phyloP scores from a whole-genome alignment of 1,139 yeast species.

The Blastobotrys apis region DNA sequence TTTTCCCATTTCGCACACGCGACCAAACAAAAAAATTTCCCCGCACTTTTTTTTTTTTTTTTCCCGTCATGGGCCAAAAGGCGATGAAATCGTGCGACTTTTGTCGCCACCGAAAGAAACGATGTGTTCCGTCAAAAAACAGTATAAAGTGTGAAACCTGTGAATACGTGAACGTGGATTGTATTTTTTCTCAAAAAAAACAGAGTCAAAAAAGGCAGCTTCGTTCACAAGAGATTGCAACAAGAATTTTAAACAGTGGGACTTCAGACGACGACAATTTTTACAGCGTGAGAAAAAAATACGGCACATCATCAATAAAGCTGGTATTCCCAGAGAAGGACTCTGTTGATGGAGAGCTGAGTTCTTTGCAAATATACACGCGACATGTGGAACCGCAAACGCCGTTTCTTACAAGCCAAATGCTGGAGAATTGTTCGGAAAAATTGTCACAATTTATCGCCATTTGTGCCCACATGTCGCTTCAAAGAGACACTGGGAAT shows the following conservation, averaged over 20 bases:
- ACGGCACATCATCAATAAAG: not conserved
- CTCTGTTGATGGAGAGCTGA: not conserved
- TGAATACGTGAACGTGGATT: slow-evolving; percentile 8
- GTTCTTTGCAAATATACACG: not conserved
- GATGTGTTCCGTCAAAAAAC: slow-evolving; percentile 1
- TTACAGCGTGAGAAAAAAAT: not conserved
- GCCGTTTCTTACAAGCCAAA: slow-evolving; percentile 1
- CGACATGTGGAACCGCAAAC: slow-evolving; percentile 7
- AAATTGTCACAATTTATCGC: slow-evolving; percentile 5
- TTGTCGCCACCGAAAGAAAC: slow-evolving; percentile 10
- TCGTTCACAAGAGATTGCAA: slow-evolving; percentile 4
- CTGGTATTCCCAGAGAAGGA: not conserved
- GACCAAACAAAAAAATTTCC: too few relatives aligned
- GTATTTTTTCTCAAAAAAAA: slow-evolving; percentile 6
- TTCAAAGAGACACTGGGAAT: not conserved
- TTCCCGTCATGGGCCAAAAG: too few relatives aligned
- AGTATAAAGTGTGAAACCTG: slow-evolving; percentile 3
- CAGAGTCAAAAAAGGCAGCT: slow-evolving; percentile 7
- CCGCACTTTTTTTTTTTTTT: too few relatives aligned
- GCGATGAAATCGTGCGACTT: slow-evolving; percentile 11
- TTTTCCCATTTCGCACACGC: too few relatives aligned
- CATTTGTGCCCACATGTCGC: slow-evolving; percentile 7
- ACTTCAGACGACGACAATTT: not conserved
- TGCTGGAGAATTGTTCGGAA: slow-evolving; percentile 3
- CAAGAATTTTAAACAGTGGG: not conserved